Percentiles rank a stretch among this genome's conserved stretches.
Conservation (phyloP, 139 green algal species). For the Edaphochlamys debaryana region DNA sequence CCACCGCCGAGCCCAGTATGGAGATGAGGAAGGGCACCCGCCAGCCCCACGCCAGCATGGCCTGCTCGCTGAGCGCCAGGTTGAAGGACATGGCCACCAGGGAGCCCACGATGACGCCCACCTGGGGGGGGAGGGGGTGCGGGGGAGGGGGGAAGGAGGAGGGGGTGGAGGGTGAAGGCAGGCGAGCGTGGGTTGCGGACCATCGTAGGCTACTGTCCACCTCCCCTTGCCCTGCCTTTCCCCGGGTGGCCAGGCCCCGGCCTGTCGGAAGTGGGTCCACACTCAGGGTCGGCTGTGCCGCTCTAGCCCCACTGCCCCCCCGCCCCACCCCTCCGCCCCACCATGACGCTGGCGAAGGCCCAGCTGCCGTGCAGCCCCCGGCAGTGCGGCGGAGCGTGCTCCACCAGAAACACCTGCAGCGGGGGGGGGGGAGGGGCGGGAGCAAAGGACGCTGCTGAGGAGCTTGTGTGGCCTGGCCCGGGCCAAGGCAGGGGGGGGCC, state of each 20-base stretch:
- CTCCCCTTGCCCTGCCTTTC: too few species aligned
- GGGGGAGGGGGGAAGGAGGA: background rate
- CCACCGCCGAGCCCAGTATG: constrained; percentile 45
- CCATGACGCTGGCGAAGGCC: constrained; percentile 56
- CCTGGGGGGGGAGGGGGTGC: background rate
- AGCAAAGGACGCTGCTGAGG: too few species aligned
- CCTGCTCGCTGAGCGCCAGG: constrained; percentile 26
- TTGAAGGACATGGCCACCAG: constrained; percentile 47
- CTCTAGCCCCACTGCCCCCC: too few species aligned
- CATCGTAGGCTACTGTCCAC: too few species aligned
- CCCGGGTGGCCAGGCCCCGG: too few species aligned
- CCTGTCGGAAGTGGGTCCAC: too few species aligned
- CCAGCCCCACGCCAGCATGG: constrained; percentile 54
- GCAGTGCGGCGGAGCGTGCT: constrained; percentile 34
- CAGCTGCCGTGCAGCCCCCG: constrained; percentile 44
- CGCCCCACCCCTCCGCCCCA: background rate
- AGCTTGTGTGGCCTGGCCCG: too few species aligned
- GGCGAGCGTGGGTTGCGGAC: too few species aligned
- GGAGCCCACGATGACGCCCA: constrained; percentile 47
- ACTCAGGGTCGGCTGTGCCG: too few species aligned
- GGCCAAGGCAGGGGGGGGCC: too few species aligned
- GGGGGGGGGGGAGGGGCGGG: too few species aligned
- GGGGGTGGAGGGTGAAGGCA: too few species aligned
- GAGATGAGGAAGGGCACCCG: constrained; percentile 54
- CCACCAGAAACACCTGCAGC: constrained; percentile 64